Evolutionary conservation across 176 grass and related monocot genomes (phyloP), one percentile per base, ranked within the genome.

Genomic region (Raddia distichophylla): DNA sequence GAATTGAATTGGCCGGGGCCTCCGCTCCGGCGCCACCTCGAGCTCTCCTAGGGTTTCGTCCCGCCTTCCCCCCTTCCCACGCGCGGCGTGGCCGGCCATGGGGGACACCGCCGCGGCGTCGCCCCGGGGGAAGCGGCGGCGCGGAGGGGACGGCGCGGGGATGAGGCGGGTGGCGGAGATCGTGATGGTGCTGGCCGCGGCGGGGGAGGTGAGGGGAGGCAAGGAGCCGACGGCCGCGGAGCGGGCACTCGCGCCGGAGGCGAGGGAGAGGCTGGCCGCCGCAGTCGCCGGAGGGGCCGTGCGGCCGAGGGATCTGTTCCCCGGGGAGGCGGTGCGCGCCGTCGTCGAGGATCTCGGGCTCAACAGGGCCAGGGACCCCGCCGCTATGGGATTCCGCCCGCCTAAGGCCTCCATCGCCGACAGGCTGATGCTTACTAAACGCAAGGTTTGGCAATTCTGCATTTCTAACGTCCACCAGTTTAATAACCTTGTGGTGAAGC

Each of bases 281-380:
- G 80, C 80, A 9, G 80, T 95, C 14, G 87, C 91, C 52, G 69
- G 85, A 15, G 59, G 81, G 27, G 74, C 83, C 1, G 85, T 93
- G 18, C 84, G 84, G 48, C 97, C 97, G 14, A 99, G 80, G 93
- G 97, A 99, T 90, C 83, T 99, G 91, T 99, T 99, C 75, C 79
- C 93, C 10, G 86, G 85, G 12, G 97, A 99, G 61, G 91, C 93
- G 3, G 93, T 99, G 64, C 87, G 93, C 48, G 91, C 89, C 33
- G 59, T 99, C 49, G 91, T 92, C 6, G 97, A 94, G 89, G 97
- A 99, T 93, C 86, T 99, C 60, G 97, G 97, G 9, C 93, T 99
- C 80, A 93, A 85, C 53, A 86, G 88, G 76, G 83, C 89, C 82
- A 91, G 51, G 87, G 93, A 91, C 82, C 84, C 86, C 14, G 84